phyloP scores from a whole-genome alignment of 129 eudicot species.

The Artemisia argyi region DNA sequence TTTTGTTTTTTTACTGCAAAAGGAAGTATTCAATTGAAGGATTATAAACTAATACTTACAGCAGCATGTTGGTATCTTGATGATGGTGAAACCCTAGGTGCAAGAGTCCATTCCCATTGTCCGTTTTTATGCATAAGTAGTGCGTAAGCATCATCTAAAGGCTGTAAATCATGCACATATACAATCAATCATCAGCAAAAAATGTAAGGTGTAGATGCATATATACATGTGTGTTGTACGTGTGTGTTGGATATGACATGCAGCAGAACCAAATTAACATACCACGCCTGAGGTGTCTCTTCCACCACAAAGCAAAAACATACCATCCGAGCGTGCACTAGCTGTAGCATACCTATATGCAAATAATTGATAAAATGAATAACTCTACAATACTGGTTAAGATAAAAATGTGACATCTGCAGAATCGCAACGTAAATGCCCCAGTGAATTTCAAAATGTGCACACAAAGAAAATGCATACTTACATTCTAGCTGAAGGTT shows the following conservation, averaged over 20 bases:
- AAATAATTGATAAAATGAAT: neutral
- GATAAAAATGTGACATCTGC: neutral
- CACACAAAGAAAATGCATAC: conserved; percentile 30
- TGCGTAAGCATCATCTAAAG: conserved; percentile 94
- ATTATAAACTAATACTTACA: conserved; percentile 45
- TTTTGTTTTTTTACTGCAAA: neutral
- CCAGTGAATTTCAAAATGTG: conserved; percentile 22
- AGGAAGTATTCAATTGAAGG: neutral
- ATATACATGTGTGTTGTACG: neutral
- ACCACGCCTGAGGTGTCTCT: conserved; percentile 92
- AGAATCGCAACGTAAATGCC: neutral
- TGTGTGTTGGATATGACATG: no score
- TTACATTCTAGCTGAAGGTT: conserved; percentile 98
- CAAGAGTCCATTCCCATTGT: conserved; percentile 98
- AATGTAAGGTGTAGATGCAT: neutral
- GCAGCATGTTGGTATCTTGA: conserved; percentile 96
- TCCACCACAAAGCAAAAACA: conserved; percentile 99
- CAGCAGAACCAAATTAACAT: conserved; percentile 12
- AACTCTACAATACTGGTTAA: neutral
- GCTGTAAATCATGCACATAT: conserved; percentile 49
- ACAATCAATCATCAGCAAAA: conserved; percentile 14
- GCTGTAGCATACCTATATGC: conserved; percentile 84
- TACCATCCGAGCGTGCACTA: conserved; percentile 96
- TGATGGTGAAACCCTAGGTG: conserved; percentile 96
- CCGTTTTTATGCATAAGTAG: conserved; percentile 96